Evolutionary conservation across 1,139 yeast genomes (phyloP), one percentile per base, ranked within the genome.

Genomic region (Debaryomyces singareniensis): DNA sequence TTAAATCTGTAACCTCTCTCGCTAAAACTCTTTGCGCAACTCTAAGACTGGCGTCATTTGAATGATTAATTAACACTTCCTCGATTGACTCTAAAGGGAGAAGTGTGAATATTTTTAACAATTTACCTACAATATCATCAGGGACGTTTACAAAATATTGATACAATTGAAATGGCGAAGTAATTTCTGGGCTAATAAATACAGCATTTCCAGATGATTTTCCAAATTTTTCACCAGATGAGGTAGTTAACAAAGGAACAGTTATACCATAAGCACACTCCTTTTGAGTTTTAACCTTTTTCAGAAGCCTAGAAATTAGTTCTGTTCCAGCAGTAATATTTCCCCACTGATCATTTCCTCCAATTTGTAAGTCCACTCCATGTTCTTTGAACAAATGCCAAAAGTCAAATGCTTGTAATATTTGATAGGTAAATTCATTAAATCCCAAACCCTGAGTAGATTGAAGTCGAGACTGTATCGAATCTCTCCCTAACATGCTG

Each of bases 271-370:
- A 85, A n/a, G 21, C 7, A 18, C 21, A 18, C 7, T 7, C 11
- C 14, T 23, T 13, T 1, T 78, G 71, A 6, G 55, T 36, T 26
- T 44, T 36, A 20, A 42, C 48, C 11, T 47, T 35, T 26, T 55
- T 55, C 29, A 57, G 64, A 32, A 85, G 54, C 40, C 96, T 63
- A 1, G 81, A 68, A 26, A 91, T 86, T 35, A 93, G 64, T 48
- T 91, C 98, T 29, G 85, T 74, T 1, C 99, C 99, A 0, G 97
- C 97, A 4, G 95, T 86, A 38, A 93, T 93, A 47, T 91, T 91
- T 1, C 99, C 99, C 91, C 96, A 91, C 55, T 91, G 99, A 51
- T 91, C 98, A 49, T 83, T 87, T 5, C 99, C 99, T 11, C 99
- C 99, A 15, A 93, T 76, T 57, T 91, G 96, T 21, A 87, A 55